These are phyloP conservation scores for Calonectria pteridis DNA, from an alignment of 2,329 filamentous ascomycete species.

Conservation along the genomic window DNA sequence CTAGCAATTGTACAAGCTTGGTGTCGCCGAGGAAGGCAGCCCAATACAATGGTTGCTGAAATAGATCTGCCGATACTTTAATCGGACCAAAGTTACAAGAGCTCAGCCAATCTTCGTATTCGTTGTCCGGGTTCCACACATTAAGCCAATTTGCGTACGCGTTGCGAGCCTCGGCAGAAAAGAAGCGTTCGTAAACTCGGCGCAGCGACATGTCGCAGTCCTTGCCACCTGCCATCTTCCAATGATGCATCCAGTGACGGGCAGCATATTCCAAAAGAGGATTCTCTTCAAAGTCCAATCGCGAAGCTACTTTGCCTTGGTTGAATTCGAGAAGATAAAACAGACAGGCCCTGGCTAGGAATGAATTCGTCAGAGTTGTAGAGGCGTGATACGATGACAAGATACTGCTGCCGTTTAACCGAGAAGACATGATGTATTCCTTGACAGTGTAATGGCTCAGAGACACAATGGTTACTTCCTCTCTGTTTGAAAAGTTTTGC, in stretches of 20 bases:
- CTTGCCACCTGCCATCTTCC: neutral
- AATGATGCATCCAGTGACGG: neutral
- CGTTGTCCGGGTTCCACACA: neutral
- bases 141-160: conserved; percentile 3
- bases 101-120: neutral
- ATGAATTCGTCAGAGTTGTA: neutral
- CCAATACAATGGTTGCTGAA: conserved; percentile 7
- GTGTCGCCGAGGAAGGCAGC: neutral
- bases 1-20: neutral
- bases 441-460: conserved; percentile 10
- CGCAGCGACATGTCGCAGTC: neutral
- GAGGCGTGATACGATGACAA: neutral
- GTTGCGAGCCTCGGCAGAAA: neutral
- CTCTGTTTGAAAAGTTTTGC: neutral
- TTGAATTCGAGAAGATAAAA: neutral
- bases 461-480: neutral
- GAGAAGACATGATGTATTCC: conserved; percentile 4
- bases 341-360: neutral
- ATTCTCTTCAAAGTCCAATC: neutral
- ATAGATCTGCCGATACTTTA: neutral
- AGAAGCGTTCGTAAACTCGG: neutral
- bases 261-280: conserved; percentile 6
- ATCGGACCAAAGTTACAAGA: neutral
- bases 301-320: neutral
- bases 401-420: neutral